Percentiles rank a stretch among this genome's conserved stretches.
phyloP scores from a whole-genome alignment of 176 grass and related monocot genomes.

The Pharus latifolius region DNA sequence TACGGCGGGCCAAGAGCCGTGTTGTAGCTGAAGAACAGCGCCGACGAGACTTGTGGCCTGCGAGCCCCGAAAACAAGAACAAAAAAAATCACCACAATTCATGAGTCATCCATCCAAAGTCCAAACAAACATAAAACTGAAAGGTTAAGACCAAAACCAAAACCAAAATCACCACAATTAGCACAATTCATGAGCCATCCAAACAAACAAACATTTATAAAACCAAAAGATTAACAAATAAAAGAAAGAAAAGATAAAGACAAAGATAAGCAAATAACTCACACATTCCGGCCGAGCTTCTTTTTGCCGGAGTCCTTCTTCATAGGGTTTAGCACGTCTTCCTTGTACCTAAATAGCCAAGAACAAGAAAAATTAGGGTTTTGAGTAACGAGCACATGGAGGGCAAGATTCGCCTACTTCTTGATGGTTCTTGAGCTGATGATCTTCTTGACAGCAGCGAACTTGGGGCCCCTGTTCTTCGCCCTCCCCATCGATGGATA shows the following conservation, averaged over 20 bases:
- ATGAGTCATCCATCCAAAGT: neutral
- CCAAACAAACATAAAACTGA: neutral
- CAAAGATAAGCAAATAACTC: neutral
- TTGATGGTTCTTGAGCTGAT: slow-evolving; percentile 74
- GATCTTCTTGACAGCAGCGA: slow-evolving; percentile 65
- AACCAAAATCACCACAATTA: no score
- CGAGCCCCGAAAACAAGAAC: neutral
- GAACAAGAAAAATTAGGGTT: neutral
- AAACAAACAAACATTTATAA: no score
- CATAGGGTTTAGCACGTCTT: slow-evolving; percentile 70
- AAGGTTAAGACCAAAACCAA: neutral
- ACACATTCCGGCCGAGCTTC: slow-evolving; percentile 86
- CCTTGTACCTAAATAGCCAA: slow-evolving; percentile 37
- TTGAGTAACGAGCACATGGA: neutral
- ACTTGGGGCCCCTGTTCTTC: slow-evolving; percentile 65
- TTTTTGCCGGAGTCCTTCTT: slow-evolving; percentile 60
- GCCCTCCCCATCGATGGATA: slow-evolving; percentile 60
- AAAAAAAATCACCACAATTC: neutral
- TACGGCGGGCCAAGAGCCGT: slow-evolving; percentile 77
- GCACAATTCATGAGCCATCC: no score
- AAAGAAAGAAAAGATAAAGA: neutral
- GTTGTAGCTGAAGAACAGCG: slow-evolving; percentile 89
- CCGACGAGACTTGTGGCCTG: slow-evolving; percentile 56
- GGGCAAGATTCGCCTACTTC: slow-evolving; percentile 36
- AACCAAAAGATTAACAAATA: no score